Conservation (phyloP, 2,329 filamentous ascomycete species). For the Achaetomium macrosporum region DNA sequence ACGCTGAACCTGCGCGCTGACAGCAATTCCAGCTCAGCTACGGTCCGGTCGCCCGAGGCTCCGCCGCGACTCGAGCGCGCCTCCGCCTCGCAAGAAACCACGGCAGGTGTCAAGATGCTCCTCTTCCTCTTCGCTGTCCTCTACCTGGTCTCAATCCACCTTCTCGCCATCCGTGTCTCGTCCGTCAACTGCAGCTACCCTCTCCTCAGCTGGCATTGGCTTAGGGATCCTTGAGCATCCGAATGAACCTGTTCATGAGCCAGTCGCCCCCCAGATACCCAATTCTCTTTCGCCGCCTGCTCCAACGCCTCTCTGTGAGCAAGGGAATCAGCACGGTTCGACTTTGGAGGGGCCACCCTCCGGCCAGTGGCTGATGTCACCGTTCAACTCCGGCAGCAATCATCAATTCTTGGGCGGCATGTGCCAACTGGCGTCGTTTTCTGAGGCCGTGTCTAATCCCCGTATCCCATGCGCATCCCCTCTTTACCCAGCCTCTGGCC, state of each 20-base stretch:
- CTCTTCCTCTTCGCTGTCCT: slow-evolving; percentile 8
- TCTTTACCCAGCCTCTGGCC: not conserved
- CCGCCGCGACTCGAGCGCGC: slow-evolving; percentile 1
- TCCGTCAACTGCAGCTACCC: not conserved
- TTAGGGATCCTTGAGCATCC: not conserved
- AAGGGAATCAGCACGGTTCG: not conserved
- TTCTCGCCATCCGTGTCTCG: slow-evolving; percentile 5
- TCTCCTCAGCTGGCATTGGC: not conserved
- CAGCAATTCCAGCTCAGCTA: slow-evolving; percentile 13
- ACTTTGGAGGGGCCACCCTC: not conserved
- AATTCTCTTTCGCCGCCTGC: not conserved
- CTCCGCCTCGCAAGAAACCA: slow-evolving; percentile 7
- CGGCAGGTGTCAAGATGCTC: slow-evolving; percentile 10
- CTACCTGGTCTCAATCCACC: slow-evolving; percentile 1
- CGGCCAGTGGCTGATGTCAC: slow-evolving; percentile 4
- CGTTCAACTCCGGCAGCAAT: not conserved
- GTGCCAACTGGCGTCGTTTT: slow-evolving; percentile 1
- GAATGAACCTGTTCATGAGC: not conserved
- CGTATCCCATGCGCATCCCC: not conserved
- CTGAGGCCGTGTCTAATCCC: not conserved
- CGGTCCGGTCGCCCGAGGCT: slow-evolving; percentile 19
- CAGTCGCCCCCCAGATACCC: not conserved
- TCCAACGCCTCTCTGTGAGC: not conserved
- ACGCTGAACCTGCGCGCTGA: not conserved
- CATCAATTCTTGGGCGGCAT: not conserved